Evolutionary conservation across 2,329 filamentous ascomycete genomes (phyloP).

Genomic region (Aspergillus tubingensis): DNA sequence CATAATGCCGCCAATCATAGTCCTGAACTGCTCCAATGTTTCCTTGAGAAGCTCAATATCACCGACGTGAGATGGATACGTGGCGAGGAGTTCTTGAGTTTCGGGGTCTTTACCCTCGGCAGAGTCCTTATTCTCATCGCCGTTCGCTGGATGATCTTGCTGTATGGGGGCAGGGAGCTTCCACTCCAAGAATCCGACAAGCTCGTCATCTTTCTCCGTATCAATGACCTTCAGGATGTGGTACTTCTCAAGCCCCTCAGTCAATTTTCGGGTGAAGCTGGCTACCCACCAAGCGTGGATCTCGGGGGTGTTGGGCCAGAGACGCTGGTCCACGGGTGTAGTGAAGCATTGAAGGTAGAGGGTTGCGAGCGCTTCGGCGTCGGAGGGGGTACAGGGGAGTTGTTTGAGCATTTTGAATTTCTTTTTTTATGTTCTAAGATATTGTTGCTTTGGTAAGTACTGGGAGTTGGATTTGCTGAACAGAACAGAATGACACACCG

Average conservation of each 20-base stretch:
- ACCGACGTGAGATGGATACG: constrained; percentile 10
- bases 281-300: constrained; percentile 23
- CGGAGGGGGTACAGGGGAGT: constrained; percentile 16
- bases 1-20: constrained; percentile 21
- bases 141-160: not conserved
- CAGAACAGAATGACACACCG: too few species aligned
- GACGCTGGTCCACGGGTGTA: constrained; percentile 20
- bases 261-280: constrained; percentile 3
- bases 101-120: constrained; percentile 9
- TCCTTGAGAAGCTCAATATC: constrained; percentile 18
- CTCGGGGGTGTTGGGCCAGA: constrained; percentile 29
- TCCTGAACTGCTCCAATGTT: constrained; percentile 26
- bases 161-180: constrained; percentile 11
- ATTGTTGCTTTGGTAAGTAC: not conserved
- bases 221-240: constrained; percentile 20
- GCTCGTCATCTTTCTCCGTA: constrained; percentile 12
- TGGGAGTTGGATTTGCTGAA: not conserved
- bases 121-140: not conserved
- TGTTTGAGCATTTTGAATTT: constrained; percentile 20
- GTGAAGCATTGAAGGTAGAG: constrained; percentile 29
- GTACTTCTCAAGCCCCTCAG: not conserved
- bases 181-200: constrained; percentile 31
- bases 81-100: constrained; percentile 13
- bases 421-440: not conserved
- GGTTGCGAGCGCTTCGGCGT: constrained; percentile 20